Evolutionary conservation across 2,329 filamentous ascomycete genomes (phyloP).

Genomic region (Scedosporium aurantiacum): DNA sequence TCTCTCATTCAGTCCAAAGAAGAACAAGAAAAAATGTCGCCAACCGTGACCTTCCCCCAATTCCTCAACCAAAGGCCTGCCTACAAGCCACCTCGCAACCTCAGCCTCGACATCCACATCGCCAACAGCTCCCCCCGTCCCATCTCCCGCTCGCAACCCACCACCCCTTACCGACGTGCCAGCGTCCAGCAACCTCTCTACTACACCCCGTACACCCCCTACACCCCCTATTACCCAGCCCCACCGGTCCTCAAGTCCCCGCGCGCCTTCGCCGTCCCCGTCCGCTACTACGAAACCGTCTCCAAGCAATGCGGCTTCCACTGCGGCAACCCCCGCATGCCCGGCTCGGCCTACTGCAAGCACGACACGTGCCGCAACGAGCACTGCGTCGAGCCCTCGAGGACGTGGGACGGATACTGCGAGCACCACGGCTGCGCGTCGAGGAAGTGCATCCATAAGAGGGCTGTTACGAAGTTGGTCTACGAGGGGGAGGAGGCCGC

Average conservation of each 20-base stretch:
- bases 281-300: background rate
- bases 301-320: background rate
- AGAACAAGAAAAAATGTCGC: no score
- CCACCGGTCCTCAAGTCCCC: background rate
- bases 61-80: background rate
- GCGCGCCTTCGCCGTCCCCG: background rate
- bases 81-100: background rate
- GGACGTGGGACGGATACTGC: conserved; percentile 1
- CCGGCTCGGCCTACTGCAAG: background rate
- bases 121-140: background rate
- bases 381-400: background rate
- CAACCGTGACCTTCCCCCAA: background rate
- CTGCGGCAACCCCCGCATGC: background rate
- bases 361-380: conserved; percentile 2
- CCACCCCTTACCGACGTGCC: background rate
- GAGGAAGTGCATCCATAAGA: background rate
- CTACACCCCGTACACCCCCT: background rate
- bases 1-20: no score
- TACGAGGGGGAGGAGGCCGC: background rate
- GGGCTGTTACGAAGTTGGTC: background rate
- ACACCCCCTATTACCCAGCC: background rate
- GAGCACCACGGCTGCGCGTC: conserved; percentile 2
- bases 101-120: background rate
- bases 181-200: background rate
- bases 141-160: background rate